Base-by-base conservation (phyloP, 768 basidiomycete genomes). In the Leucocoprinus birnbaumii region DNA sequence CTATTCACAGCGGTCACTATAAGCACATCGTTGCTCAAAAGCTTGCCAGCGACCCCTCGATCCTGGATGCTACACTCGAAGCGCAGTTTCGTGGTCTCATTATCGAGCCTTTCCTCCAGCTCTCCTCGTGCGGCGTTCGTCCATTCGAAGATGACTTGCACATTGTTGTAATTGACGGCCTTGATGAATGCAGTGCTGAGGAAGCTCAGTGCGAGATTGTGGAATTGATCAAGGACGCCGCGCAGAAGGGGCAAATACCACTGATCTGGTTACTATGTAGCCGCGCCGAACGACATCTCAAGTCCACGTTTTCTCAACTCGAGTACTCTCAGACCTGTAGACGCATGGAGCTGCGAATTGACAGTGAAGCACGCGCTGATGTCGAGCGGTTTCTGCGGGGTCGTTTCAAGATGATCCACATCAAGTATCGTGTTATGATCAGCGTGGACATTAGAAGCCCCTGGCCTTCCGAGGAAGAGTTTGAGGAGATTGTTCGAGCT, bases 201-300 rank as follows among this genome's bases (percentile, higher is more conserved):
- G 25, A 27, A 1, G 45, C 24, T 3, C 45, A 47, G 18, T 47
- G 45, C 14, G 22, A 47, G 45, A 10, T 47, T 10, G 25, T 47
- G 9, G 25, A 47, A 26, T 26, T 47, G 13, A 47, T 47, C 45
- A 47, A 47, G 13, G 26, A 14, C n/a, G 45, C 45, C 16, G 45
- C 45, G 3, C 45, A 47, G 14, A 47, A 26, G 14, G 25, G n/a
- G 7, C 22, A 40, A 7, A 5, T 50, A 14, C 49, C 49, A 4
- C 37, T 50, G 21, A 5, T 50, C 14, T 50, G 49, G 49, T n/a
- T 50, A 16, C 18, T 50, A 5, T 50, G 49, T 25, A 50, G 49
- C 21, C 21, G 50, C 2, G 38, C 50, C 25, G 50, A 51, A n/a
- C 24, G 38, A 14, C 50, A 51, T 14, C 18, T 50, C 35, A 41